These are phyloP conservation scores for Cladophialophora bantiana DNA, from an alignment of 2,329 filamentous ascomycete genomes.

Conservation along the genomic window DNA sequence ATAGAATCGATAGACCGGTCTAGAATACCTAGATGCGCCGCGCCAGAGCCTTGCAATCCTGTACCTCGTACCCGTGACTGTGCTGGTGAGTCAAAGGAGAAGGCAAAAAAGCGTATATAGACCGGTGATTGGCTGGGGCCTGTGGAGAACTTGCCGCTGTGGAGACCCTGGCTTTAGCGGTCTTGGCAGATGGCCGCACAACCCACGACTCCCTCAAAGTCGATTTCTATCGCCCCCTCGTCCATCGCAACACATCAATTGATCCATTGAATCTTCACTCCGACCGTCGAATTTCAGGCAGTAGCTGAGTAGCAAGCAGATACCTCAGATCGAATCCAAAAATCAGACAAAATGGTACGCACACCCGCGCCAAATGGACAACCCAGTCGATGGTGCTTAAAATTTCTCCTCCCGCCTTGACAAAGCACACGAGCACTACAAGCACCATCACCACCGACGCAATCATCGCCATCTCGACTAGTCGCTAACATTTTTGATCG, in stretches of 20 bases:
- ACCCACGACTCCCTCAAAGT: constrained; percentile 21
- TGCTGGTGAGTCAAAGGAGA: constrained; percentile 11
- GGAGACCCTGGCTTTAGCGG: not conserved
- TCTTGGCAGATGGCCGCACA: constrained; percentile 4
- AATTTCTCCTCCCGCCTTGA: constrained; percentile 30
- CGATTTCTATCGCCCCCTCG: constrained; percentile 32
- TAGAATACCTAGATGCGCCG: constrained; percentile 19
- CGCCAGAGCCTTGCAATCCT: not conserved
- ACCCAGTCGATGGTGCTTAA: constrained; percentile 33
- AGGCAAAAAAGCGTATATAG: not conserved
- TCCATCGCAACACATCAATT: constrained; percentile 43
- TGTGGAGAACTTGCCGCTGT: not conserved
- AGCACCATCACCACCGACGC: constrained; percentile 35
- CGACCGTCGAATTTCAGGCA: constrained; percentile 47
- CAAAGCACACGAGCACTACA: constrained; percentile 40
- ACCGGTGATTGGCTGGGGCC: not conserved
- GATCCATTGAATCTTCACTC: constrained; percentile 42
- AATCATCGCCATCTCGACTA: constrained; percentile 24
- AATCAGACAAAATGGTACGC: constrained; percentile 74
- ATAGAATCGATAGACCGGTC: constrained; percentile 26
- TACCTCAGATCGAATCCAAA: constrained; percentile 20
- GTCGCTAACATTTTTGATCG: constrained; percentile 40
- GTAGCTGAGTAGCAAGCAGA: constrained; percentile 18
- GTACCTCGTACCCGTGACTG: constrained; percentile 16
- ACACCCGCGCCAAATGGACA: constrained; percentile 16